These are phyloP conservation scores for Candolleomyces eurysporus DNA, from an alignment of 768 basidiomycete genomes.

Conservation along the genomic window DNA sequence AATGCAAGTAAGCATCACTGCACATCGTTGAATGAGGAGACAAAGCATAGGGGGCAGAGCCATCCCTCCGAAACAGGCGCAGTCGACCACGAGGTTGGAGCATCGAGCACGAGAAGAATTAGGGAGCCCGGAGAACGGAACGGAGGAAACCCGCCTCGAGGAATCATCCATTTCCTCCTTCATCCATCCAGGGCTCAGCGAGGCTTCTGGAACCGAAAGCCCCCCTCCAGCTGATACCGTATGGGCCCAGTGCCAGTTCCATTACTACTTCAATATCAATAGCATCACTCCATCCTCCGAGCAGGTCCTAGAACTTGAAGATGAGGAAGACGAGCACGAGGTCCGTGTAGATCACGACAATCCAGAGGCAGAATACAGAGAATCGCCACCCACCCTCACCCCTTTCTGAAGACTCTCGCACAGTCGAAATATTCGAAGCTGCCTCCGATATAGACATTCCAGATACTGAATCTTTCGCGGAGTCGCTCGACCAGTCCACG, in stretches of 20 bases:
- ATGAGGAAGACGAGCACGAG: constrained; percentile 12
- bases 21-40: background rate
- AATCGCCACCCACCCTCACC: constrained; percentile 21
- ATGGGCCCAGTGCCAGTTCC: constrained; percentile 59
- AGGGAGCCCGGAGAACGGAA: no score
- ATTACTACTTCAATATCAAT: constrained; percentile 48
- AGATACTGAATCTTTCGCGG: constrained; percentile 19
- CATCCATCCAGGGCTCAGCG: constrained; percentile 26
- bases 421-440: constrained; percentile 30
- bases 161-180: constrained; percentile 20
- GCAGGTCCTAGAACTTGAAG: constrained; percentile 16
- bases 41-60: background rate
- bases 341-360: background rate
- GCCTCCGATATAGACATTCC: constrained; percentile 26
- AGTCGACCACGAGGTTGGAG: no score
- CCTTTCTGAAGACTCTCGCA: constrained; percentile 34
- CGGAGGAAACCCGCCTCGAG: constrained; percentile 5
- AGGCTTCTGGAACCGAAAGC: constrained; percentile 15
- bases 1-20: constrained; percentile 13
- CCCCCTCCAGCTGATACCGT: constrained; percentile 39
- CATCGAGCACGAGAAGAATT: no score
- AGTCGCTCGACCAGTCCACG: constrained; percentile 3
- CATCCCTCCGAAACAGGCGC: no score
- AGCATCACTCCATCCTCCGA: constrained; percentile 23
- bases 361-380: background rate